Evolutionary conservation across 164 flowering plant species (phyloP).

Genomic region (Macadamia tetraphylla): DNA sequence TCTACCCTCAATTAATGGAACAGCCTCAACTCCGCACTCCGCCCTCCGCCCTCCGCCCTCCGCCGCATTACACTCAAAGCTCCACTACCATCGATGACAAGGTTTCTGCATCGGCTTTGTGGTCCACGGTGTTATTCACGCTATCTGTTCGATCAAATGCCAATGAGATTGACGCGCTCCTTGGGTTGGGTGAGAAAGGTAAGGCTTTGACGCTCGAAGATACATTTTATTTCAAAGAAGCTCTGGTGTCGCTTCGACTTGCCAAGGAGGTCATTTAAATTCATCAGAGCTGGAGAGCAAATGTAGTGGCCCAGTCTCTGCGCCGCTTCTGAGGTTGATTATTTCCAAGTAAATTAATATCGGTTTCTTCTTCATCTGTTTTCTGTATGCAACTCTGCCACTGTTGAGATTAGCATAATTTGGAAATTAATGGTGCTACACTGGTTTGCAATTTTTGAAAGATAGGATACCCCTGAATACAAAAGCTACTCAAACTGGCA

Average conservation of each 20-base stretch:
- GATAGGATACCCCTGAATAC: too few species aligned
- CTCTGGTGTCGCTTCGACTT: conserved; percentile 52
- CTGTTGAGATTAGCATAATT: too few species aligned
- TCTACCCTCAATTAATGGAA: conserved; percentile 74
- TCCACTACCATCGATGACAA: neutral
- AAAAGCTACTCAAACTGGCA: too few species aligned
- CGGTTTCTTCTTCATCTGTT: too few species aligned
- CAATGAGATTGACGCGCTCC: conserved; percentile 39
- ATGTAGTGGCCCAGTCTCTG: conserved; percentile 8
- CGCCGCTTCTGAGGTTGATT: too few species aligned
- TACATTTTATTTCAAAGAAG: conserved; percentile 58
- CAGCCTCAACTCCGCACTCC: conserved; percentile 51
- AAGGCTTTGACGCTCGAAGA: conserved; percentile 45
- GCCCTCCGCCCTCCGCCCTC: conserved; percentile 7
- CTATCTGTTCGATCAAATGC: conserved; percentile 39
- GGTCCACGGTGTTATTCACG: conserved; percentile 72
- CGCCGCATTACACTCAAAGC: too few species aligned
- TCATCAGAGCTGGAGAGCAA: conserved; percentile 70
- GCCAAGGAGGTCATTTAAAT: conserved; percentile 79
- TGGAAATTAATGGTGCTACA: neutral
- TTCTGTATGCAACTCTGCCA: too few species aligned
- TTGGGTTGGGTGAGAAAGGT: conserved; percentile 32
- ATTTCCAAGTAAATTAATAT: too few species aligned
- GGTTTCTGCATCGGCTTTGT: conserved; percentile 40
- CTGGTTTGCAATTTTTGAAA: neutral